Percentiles rank a stretch among this genome's conserved stretches.
These are phyloP conservation scores for Trypanosoma cruzi DNA, from an alignment of 208 protist species.

Conservation along the genomic window DNA sequence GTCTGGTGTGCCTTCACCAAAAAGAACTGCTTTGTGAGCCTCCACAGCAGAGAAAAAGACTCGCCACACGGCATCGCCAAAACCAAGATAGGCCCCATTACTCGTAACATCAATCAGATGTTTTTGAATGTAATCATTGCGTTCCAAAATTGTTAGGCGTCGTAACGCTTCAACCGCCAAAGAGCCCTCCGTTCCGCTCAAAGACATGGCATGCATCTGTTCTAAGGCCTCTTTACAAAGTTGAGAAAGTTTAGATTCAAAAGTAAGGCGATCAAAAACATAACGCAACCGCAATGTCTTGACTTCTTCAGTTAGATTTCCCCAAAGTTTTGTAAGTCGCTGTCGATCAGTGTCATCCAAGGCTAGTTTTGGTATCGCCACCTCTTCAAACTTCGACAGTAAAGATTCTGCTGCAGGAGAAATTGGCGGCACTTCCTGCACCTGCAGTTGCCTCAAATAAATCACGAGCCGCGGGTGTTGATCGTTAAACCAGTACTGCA, in stretches of 20 bases:
- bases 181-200: slow-evolving; percentile 44
- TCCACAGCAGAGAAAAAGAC: slow-evolving; percentile 64
- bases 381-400: slow-evolving; percentile 49
- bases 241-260: slow-evolving; percentile 40
- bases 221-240: slow-evolving; percentile 15
- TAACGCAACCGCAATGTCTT: slow-evolving; percentile 31
- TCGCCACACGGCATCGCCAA: slow-evolving; percentile 72
- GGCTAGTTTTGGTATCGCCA: slow-evolving; percentile 45
- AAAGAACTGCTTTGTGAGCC: slow-evolving; percentile 42
- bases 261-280: slow-evolving; percentile 55
- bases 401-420: slow-evolving; percentile 60
- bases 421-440: slow-evolving; percentile 50
- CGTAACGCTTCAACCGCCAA: slow-evolving; percentile 81
- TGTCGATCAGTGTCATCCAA: slow-evolving; percentile 17
- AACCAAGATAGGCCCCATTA: slow-evolving; percentile 55
- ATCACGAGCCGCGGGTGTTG: slow-evolving; percentile 55
- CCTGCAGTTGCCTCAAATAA: slow-evolving; percentile 51
- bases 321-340: slow-evolving; percentile 48
- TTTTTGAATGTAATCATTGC: slow-evolving; percentile 61
- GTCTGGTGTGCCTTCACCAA: slow-evolving; percentile 28
- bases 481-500: slow-evolving; percentile 80
- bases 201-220: slow-evolving; percentile 14
- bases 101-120: slow-evolving; percentile 46
- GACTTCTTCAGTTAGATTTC: slow-evolving; percentile 34
- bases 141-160: slow-evolving; percentile 57